Percentiles rank a stretch among this genome's conserved stretches.
These are phyloP conservation scores for Aspergillus fructus DNA, from an alignment of 2,329 filamentous ascomycete species.

Conservation along the genomic window DNA sequence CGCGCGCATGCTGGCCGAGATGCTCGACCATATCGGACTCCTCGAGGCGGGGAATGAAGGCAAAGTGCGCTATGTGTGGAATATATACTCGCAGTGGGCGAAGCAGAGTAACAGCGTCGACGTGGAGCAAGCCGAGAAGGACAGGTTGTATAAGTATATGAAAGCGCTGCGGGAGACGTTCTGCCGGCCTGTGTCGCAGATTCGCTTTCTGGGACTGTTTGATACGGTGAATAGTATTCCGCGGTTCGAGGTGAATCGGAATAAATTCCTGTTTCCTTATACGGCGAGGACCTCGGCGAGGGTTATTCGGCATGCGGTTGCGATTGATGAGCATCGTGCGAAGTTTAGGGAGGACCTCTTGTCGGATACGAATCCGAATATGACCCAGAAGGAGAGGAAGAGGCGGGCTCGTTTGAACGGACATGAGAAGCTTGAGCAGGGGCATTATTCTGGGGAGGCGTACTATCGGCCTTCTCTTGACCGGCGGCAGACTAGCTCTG, in stretches of 20 bases:
- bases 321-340: slow-evolving; percentile 54
- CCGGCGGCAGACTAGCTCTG: no score
- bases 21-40: slow-evolving; percentile 22
- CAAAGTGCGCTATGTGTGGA: slow-evolving; percentile 20
- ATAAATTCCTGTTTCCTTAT: slow-evolving; percentile 13
- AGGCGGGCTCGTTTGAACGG: no score
- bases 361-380: neutral
- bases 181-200: no score
- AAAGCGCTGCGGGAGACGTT: no score
- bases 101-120: neutral
- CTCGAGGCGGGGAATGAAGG: slow-evolving; percentile 23
- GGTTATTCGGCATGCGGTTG: slow-evolving; percentile 49
- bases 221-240: slow-evolving; percentile 27
- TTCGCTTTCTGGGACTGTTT: neutral
- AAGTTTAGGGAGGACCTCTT: slow-evolving; percentile 42
- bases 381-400: slow-evolving; percentile 11
- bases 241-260: slow-evolving; percentile 14
- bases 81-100: slow-evolving; percentile 15
- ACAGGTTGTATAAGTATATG: slow-evolving; percentile 9
- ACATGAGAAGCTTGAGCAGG: no score
- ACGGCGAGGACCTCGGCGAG: slow-evolving; percentile 46
- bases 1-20: slow-evolving; percentile 24
- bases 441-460: neutral
- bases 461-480: slow-evolving; percentile 17
- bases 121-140: neutral